phyloP scores from a whole-genome alignment of 495 filamentous ascomycete species.

The Annulohypoxylon moriforme region DNA sequence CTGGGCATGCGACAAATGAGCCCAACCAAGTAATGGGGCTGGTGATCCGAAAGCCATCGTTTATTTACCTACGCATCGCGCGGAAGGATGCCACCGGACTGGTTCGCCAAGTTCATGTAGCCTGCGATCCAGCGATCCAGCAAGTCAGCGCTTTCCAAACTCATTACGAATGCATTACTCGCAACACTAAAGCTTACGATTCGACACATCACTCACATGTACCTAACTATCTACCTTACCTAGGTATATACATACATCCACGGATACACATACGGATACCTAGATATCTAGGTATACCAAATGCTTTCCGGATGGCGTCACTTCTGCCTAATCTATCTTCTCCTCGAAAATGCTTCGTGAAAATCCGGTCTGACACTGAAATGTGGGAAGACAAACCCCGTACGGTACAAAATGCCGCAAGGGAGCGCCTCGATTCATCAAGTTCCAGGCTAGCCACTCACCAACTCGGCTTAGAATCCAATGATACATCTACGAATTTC shows the following conservation, averaged over 20 bases:
- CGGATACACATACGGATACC: neutral
- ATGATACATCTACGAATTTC: neutral
- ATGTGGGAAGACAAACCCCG: slow-evolving; percentile 3
- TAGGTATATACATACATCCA: neutral
- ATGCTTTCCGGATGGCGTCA: slow-evolving; percentile 27
- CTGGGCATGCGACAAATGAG: slow-evolving; percentile 30
- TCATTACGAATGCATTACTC: slow-evolving; percentile 19
- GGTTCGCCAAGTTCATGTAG: slow-evolving; percentile 22
- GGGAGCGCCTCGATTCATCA: slow-evolving; percentile 1
- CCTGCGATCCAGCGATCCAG: slow-evolving; percentile 10
- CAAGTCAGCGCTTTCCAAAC: slow-evolving; percentile 17
- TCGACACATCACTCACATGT: neutral
- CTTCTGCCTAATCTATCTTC: neutral
- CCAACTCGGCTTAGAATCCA: neutral
- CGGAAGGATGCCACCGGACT: slow-evolving; percentile 20
- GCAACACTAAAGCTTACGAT: neutral
- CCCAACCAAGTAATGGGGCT: slow-evolving; percentile 38
- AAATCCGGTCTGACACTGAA: slow-evolving; percentile 9
- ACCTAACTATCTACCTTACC: neutral
- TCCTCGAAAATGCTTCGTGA: neutral
- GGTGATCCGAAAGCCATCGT: slow-evolving; percentile 30
- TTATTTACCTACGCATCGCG: slow-evolving; percentile 32
- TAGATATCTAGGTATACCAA: neutral
- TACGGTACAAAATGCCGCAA: slow-evolving; percentile 22
- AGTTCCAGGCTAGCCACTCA: neutral